phyloP scores from a whole-genome alignment of 163 green algal genomes.

The Smithsoniella earleae region DNA sequence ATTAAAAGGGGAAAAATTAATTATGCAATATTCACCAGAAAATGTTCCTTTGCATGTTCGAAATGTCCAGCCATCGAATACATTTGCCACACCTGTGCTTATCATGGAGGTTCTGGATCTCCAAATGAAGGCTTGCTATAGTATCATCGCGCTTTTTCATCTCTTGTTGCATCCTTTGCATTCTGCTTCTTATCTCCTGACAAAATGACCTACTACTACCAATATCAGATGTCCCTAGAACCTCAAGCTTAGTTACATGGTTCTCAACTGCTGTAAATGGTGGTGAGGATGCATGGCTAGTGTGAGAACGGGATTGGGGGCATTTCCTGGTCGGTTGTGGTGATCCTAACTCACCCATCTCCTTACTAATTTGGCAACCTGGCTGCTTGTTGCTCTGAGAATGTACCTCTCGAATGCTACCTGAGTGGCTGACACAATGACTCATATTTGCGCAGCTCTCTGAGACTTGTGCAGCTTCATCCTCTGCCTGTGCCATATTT shows the following conservation, averaged over 20 bases:
- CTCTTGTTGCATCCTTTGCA: constrained; percentile 27
- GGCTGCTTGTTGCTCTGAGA: neutral
- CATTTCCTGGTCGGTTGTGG: no score
- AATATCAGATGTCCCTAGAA: no score
- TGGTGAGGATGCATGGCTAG: no score
- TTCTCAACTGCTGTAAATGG: no score
- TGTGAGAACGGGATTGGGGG: neutral
- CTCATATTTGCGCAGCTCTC: neutral
- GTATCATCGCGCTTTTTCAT: constrained; percentile 31
- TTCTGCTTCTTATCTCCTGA: constrained; percentile 31
- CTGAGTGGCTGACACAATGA: neutral
- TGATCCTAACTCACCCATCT: no score
- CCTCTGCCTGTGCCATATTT: constrained; percentile 32
- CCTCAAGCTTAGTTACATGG: no score
- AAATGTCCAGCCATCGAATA: neutral
- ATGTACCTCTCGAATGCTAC: neutral
- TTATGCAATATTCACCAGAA: no score
- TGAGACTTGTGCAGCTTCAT: neutral
- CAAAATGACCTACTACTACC: neutral
- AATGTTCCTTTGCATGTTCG: no score
- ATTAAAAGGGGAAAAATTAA: no score
- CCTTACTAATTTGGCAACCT: neutral
- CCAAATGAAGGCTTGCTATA: constrained; percentile 30
- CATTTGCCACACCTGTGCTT: constrained; percentile 14
- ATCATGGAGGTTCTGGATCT: constrained; percentile 3